These are phyloP conservation scores for Neoarthrinium moseri DNA, from an alignment of 2,329 filamentous ascomycete species.

Conservation along the genomic window DNA sequence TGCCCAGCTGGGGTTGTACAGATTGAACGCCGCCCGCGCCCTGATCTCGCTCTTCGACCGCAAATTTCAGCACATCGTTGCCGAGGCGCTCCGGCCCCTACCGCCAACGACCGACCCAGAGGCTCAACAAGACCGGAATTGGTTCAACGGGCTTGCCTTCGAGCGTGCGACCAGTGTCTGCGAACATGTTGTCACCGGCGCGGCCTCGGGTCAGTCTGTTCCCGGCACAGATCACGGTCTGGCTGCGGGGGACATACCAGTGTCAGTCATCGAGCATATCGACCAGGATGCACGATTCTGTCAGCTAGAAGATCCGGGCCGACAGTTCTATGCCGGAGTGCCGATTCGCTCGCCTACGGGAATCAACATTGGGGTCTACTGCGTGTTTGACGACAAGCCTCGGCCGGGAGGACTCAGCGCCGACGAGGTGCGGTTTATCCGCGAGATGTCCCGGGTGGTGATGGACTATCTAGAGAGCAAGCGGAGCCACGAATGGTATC, in stretches of 20 bases:
- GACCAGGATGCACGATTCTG: slow-evolving; percentile 26
- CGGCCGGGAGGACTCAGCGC: slow-evolving; percentile 1
- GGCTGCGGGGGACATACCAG: slow-evolving; percentile 4
- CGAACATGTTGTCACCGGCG: slow-evolving; percentile 24
- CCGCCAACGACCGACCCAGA: background rate
- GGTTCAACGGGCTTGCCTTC: slow-evolving; percentile 28
- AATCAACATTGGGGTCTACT: slow-evolving; percentile 17
- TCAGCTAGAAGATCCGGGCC: slow-evolving; percentile 14
- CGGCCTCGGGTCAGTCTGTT: slow-evolving; percentile 14
- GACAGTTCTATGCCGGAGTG: slow-evolving; percentile 18
- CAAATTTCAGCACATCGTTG: slow-evolving; percentile 46
- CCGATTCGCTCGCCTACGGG: slow-evolving; percentile 13
- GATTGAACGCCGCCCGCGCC: slow-evolving; percentile 38
- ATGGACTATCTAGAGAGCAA: slow-evolving; percentile 16
- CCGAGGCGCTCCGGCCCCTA: slow-evolving; percentile 47
- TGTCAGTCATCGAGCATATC: slow-evolving; percentile 34
- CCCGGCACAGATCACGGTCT: slow-evolving; percentile 15
- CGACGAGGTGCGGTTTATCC: slow-evolving; percentile 11
- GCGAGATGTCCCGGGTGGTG: slow-evolving; percentile 15
- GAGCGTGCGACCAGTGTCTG: slow-evolving; percentile 28
- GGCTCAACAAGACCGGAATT: slow-evolving; percentile 14
- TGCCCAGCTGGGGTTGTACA: slow-evolving; percentile 46
- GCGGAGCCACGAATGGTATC: slow-evolving; percentile 9
- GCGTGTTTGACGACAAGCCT: slow-evolving; percentile 12
- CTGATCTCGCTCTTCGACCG: slow-evolving; percentile 52